Base-by-base conservation (phyloP, 139 green algal species). In the Edaphochlamys debaryana region DNA sequence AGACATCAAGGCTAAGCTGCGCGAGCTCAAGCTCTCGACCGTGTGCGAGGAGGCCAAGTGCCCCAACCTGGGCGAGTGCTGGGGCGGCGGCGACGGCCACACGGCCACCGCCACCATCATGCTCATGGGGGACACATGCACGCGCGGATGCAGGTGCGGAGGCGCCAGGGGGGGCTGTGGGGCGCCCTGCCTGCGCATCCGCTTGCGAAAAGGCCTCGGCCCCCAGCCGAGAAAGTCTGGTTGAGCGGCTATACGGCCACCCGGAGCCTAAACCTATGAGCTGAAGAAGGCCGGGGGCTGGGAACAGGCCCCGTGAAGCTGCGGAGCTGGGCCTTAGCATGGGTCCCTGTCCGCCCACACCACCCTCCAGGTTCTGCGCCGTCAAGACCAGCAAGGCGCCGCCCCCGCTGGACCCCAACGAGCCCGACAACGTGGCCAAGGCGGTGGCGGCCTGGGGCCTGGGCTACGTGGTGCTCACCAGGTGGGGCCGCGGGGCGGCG, bases 91-190 rank as follows among this genome's bases (percentile, higher is more conserved):
- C 9, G 97, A 99, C 42, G 96, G 94, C 34, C 91, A 96, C 79
- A 95, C 94, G 20, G 97, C 96, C 29, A 99, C 97, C 23, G 97
- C 97, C n/a, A 99, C 97, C 42, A 99, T 99, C 91, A 99, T 99
- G 97, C 89, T 98, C 29, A 98, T 98, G 95, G 95, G 96, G 0
- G 96, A 98, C 89, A 98, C 96, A 2, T 98, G 96, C 91, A 98
- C 96, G 0, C 87, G 96, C 42, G 95, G 93, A 68, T 98, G 94
- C 88, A 88, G 74, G 85, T 93, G 80, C n/a, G n/a, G n/a, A n/a
- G 6, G 79, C n/a, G n/a, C n/a, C n/a, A 36, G 4, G 63, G 81
- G 29, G 9, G n/a, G 19, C n/a, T n/a, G n/a, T n/a, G n/a, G n/a
- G n/a, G n/a, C n/a, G n/a, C n/a, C n/a, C n/a, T n/a, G n/a, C n/a